Evolutionary conservation across 768 basidiomycete species (phyloP).

Genomic region (Clitopilus passeckerianus): DNA sequence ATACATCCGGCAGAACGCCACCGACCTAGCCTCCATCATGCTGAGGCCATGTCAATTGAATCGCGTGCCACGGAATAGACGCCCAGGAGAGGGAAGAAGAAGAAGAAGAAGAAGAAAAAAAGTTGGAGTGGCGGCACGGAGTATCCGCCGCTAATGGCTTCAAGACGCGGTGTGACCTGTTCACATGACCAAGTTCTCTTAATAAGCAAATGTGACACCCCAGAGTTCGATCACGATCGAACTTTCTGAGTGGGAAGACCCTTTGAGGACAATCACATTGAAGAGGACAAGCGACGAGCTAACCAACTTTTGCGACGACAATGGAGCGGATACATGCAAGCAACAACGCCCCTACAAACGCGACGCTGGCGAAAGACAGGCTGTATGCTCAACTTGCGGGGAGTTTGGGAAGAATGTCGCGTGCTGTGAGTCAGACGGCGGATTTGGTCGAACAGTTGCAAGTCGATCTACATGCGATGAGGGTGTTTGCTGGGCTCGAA

Average conservation of each 20-base stretch:
- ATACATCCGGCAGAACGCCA: neutral
- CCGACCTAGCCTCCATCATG: neutral
- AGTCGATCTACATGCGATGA: conserved; percentile 73
- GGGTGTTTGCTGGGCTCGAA: conserved; percentile 71
- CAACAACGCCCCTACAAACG: conserved; percentile 41
- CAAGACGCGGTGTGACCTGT: neutral
- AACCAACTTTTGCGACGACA: neutral
- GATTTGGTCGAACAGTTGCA: conserved; percentile 75
- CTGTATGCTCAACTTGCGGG: conserved; percentile 75
- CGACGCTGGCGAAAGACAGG: conserved; percentile 75
- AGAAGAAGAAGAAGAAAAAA: neutral
- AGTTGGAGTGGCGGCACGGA: neutral
- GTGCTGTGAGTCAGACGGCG: conserved; percentile 67
- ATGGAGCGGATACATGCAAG: neutral
- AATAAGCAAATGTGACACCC: neutral
- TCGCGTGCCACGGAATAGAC: neutral
- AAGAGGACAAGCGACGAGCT: neutral
- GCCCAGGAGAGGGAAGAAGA: neutral
- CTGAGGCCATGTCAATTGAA: neutral
- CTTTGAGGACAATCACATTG: neutral
- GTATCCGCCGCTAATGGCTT: neutral
- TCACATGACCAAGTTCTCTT: neutral
- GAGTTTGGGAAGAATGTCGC: conserved; percentile 62
- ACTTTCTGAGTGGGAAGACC: neutral
- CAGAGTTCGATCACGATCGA: neutral